Evolutionary conservation across 2,329 filamentous ascomycete genomes (phyloP).

Genomic region (Colletotrichum sp.): DNA sequence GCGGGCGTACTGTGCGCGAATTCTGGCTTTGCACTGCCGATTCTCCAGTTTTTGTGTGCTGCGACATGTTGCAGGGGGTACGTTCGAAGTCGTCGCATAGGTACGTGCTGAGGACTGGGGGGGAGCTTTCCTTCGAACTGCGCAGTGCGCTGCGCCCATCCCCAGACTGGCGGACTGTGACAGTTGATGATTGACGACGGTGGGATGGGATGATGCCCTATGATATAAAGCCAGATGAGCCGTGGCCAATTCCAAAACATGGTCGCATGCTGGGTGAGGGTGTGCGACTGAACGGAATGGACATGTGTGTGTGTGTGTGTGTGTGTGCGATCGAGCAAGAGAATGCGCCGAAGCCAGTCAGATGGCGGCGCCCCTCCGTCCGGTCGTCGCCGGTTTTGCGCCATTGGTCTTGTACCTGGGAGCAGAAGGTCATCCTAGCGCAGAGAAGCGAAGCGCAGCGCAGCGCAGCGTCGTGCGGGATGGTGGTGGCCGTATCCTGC

Average conservation of each 20-base stretch:
- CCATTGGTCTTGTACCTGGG: neutral
- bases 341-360: conserved; percentile 16
- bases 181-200: neutral
- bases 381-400: neutral
- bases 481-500: neutral
- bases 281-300: neutral
- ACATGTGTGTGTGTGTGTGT: neutral
- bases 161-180: neutral
- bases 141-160: neutral
- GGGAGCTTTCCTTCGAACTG: conserved; percentile 5
- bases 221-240: neutral
- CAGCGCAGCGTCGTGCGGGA: conserved; percentile 22
- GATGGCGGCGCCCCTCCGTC: conserved; percentile 4
- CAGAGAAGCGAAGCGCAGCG: neutral
- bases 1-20: neutral
- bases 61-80: conserved; percentile 17
- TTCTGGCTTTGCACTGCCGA: conserved; percentile 17
- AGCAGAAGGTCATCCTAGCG: neutral
- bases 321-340: neutral
- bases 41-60: conserved; percentile 14
- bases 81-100: conserved; percentile 9
- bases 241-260: neutral
- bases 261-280: neutral
- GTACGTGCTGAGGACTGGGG: neutral
- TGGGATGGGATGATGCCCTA: neutral